Percentiles rank a stretch among this genome's conserved stretches.
These are phyloP conservation scores for Schwanniomyces pseudopolymorphus DNA, from an alignment of 805 yeast species.

Conservation along the genomic window DNA sequence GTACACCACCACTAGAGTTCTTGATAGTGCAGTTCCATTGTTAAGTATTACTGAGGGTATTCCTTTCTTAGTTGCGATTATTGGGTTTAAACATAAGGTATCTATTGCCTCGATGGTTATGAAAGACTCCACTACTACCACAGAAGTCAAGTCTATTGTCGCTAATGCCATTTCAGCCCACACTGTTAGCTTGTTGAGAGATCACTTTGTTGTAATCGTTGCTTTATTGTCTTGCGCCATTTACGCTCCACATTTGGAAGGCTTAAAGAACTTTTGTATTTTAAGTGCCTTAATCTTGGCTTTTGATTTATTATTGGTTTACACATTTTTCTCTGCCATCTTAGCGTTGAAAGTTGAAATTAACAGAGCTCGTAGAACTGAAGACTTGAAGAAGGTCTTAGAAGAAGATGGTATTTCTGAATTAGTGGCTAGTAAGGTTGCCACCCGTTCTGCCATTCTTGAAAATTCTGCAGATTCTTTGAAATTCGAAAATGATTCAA, in stretches of 20 bases:
- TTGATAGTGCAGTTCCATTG: conserved; percentile 64
- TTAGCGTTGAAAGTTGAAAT: conserved; percentile 88
- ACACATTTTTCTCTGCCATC: conserved; percentile 81
- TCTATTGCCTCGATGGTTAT: conserved; percentile 63
- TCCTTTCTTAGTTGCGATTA: conserved; percentile 87
- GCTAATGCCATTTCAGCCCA: conserved; percentile 41
- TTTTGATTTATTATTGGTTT: conserved; percentile 69
- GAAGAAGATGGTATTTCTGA: conserved; percentile 91
- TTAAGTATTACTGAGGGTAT: conserved; percentile 83
- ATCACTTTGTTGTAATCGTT: conserved; percentile 68
- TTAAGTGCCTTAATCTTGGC: conserved; percentile 67
- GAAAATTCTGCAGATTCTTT: conserved; percentile 32
- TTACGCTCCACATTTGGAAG: conserved; percentile 65
- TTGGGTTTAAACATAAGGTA: conserved; percentile 88
- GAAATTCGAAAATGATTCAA: conserved; percentile 25
- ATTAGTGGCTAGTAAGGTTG: conserved; percentile 65
- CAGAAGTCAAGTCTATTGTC: conserved; percentile 44
- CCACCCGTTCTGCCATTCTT: conserved; percentile 44
- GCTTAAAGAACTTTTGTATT: conserved; percentile 77
- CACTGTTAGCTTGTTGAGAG: conserved; percentile 62
- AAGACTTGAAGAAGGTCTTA: conserved; percentile 71
- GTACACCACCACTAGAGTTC: conserved; percentile 54
- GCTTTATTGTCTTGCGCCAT: conserved; percentile 69
- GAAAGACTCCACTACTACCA: conserved; percentile 36
- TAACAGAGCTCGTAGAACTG: conserved; percentile 77